phyloP scores from a whole-genome alignment of 1,284 basidiomycete genomes.

The Porodaedalea pini region DNA sequence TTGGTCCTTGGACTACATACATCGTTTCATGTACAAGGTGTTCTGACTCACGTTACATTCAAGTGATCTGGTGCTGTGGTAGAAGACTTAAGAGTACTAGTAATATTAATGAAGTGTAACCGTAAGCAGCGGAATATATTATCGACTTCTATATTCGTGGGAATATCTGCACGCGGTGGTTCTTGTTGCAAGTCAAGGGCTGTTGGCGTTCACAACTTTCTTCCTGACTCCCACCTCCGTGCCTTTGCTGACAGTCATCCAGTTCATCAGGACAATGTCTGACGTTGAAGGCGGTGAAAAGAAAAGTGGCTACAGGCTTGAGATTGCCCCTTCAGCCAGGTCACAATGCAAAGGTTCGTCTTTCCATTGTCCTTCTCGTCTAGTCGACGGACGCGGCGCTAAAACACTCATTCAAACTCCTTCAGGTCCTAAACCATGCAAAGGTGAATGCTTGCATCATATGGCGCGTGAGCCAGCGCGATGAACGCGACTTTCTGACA shows the following conservation, averaged over 20 bases:
- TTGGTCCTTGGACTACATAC: no score
- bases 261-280: slow-evolving; percentile 43
- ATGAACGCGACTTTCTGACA: slow-evolving; percentile 21
- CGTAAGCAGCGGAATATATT: no score
- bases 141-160: no score
- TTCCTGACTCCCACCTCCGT: neutral
- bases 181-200: no score
- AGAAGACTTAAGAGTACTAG: no score
- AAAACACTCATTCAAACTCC: slow-evolving; percentile 27
- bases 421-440: slow-evolving; percentile 77
- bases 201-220: no score
- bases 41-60: no score
- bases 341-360: slow-evolving; percentile 80
- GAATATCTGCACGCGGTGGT: no score
- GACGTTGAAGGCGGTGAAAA: slow-evolving; percentile 48
- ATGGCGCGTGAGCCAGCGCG: slow-evolving; percentile 19
- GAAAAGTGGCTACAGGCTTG: slow-evolving; percentile 70
- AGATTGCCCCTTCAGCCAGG: slow-evolving; percentile 64
- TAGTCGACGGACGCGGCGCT: slow-evolving; percentile 23
- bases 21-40: no score
- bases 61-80: no score
- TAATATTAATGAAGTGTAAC: no score
- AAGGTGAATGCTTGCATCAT: slow-evolving; percentile 36
- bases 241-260: no score
- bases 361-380: slow-evolving; percentile 24